phyloP scores from a whole-genome alignment of 2,329 filamentous ascomycete genomes.

The Ascocoryne sarcoides region DNA sequence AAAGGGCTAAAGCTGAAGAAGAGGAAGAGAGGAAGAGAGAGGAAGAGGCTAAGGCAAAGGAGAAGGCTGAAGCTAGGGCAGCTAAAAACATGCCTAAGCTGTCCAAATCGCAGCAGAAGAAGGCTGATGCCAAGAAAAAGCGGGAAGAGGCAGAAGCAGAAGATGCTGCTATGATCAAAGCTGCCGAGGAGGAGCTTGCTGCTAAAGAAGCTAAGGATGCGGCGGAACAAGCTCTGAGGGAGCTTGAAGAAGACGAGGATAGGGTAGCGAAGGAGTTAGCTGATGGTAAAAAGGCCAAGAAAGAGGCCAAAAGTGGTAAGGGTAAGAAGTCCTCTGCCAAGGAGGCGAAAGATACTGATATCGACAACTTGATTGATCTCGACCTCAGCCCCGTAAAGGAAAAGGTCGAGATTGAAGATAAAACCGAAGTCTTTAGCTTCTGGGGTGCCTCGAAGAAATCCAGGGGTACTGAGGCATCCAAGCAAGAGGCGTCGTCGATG shows the following conservation, averaged over 20 bases:
- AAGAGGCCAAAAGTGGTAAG: slow-evolving; percentile 32
- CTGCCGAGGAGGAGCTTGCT: slow-evolving; percentile 28
- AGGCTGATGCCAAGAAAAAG: slow-evolving; percentile 40
- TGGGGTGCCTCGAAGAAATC: slow-evolving; percentile 44
- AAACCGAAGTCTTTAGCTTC: slow-evolving; percentile 41
- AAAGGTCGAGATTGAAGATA: slow-evolving; percentile 26
- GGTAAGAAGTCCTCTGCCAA: slow-evolving; percentile 21
- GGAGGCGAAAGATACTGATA: slow-evolving; percentile 21
- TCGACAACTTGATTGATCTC: slow-evolving; percentile 13
- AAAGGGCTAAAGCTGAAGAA: slow-evolving; percentile 36
- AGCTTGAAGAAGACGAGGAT: slow-evolving; percentile 31
- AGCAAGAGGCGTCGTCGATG: slow-evolving; percentile 31
- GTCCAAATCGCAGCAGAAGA: slow-evolving; percentile 42
- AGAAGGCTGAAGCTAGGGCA: slow-evolving; percentile 24
- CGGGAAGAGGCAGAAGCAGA: slow-evolving; percentile 28
- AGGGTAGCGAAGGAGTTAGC: slow-evolving; percentile 5
- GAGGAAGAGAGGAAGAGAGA: slow-evolving; percentile 33
- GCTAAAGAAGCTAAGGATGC: slow-evolving; percentile 29
- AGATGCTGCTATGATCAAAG: slow-evolving; percentile 28
- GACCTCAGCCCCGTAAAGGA: slow-evolving; percentile 30
- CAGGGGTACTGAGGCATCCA: slow-evolving; percentile 28
- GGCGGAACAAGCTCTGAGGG: slow-evolving; percentile 30
- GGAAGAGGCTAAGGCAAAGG: slow-evolving; percentile 35
- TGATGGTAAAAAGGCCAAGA: slow-evolving; percentile 26
- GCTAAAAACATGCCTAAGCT: slow-evolving; percentile 30